Conservation (phyloP, 768 basidiomycete genomes). For the Termitomyces eurrhizus region DNA sequence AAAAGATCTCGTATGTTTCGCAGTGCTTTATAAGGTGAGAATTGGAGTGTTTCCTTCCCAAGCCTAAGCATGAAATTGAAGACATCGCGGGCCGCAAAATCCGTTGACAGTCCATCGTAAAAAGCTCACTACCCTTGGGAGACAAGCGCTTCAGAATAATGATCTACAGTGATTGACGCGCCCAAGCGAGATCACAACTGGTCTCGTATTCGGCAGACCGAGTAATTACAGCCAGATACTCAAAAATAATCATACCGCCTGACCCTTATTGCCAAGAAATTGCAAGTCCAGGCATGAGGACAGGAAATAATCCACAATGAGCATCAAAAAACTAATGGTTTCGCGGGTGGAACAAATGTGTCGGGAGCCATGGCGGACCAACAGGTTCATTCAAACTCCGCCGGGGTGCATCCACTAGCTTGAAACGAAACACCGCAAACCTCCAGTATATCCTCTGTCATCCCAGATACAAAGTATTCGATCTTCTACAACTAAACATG, state of each 20-base stretch:
- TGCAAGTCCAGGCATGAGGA: not conserved
- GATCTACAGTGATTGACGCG: constrained; percentile 5
- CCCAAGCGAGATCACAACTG: not conserved
- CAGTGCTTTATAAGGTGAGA: not conserved
- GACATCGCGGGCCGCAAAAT: constrained; percentile 8
- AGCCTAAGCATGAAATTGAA: not conserved
- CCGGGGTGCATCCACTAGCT: constrained; percentile 10
- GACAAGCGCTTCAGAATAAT: not conserved
- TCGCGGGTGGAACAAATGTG: constrained; percentile 5
- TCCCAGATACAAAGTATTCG: constrained; percentile 18
- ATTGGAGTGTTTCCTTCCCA: not conserved
- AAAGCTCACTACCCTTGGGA: not conserved
- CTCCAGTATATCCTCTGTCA: constrained; percentile 16
- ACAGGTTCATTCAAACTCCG: constrained; percentile 23
- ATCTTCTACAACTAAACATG: constrained; percentile 43
- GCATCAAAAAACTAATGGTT: not conserved
- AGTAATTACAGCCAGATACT: not conserved
- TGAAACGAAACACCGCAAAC: constrained; percentile 14
- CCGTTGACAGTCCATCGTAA: constrained; percentile 6
- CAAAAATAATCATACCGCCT: not conserved
- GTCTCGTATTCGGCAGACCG: constrained; percentile 1
- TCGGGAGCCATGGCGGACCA: constrained; percentile 2
- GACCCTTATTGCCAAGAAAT: not conserved
- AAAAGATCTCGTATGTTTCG: not conserved
- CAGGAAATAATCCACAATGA: not conserved